Evolutionary conservation across 345 rosid species (phyloP), one percentile per base, ranked within the genome.

Genomic region (Corchorus capsularis): DNA sequence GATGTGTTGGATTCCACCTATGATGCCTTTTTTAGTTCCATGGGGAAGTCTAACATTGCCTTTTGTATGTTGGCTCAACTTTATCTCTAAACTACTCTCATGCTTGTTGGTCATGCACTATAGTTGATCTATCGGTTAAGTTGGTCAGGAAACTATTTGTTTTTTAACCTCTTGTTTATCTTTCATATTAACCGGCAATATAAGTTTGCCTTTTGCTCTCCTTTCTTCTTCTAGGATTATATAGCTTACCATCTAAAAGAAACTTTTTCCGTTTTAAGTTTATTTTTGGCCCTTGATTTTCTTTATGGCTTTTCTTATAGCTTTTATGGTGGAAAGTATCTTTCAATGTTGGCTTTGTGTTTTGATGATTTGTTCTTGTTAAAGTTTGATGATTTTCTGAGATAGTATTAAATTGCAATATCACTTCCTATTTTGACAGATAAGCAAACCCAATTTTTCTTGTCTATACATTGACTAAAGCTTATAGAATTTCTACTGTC

Each of bases 1-100:
- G 72, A 20, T 17, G 34, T 79, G 78, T 71, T 17, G 50, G 75
- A 80, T 60, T 77, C 56, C 75, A 2, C 54, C 73, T 77, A n/a
- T 68, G 66, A 68, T 49, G 56, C 32, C 22, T 27, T 27, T 27
- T 75, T 7, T 1, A 54, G 47, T 71, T 53, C 6, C n/a, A 3
- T 47, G 12, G 60, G 66, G 63, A 53, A 43, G 37, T 63, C 22
- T 13, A 53, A 64, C 56, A 54, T 63, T 77, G 16, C 54, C 72
- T 56, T 80, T 75, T 63, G 27, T 56, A 22, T 10, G 79, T 16
- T 79, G 4, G 45, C 53, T 46, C 39, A 32, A 65, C 63, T 49
- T 34, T 47, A 14, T 65, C 53, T 19, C 17, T 14, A 46, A 27
- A 27, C 54, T 22, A 37, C 55, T 32, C 52, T 75, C 65, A 35